phyloP scores from a whole-genome alignment of 805 yeast genomes.

The Yamadazyma olivae region DNA sequence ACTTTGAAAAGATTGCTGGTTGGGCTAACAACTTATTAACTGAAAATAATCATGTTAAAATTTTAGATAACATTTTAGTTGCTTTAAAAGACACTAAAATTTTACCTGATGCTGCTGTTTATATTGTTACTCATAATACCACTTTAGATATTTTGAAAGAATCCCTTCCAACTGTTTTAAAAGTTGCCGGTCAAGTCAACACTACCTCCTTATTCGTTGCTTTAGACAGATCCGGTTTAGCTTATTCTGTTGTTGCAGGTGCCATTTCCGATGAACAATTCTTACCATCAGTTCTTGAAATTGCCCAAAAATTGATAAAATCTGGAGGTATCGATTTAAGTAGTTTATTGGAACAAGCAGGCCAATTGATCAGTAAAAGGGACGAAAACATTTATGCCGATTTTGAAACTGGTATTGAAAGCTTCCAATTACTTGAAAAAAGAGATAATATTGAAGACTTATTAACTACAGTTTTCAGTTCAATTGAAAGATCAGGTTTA shows the following conservation, averaged over 20 bases:
- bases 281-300: constrained; percentile 21
- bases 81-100: constrained; percentile 21
- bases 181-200: constrained; percentile 15
- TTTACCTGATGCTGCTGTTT: constrained; percentile 21
- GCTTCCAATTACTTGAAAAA: constrained; percentile 9
- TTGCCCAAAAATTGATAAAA: constrained; percentile 17
- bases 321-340: constrained; percentile 15
- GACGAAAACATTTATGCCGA: constrained; percentile 7
- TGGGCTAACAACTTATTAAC: constrained; percentile 22
- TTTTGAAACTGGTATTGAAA: constrained; percentile 4
- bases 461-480: constrained; percentile 23
- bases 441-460: constrained; percentile 31
- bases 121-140: constrained; percentile 19
- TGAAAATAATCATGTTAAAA: constrained; percentile 16
- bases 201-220: constrained; percentile 25
- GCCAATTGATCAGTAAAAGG: constrained; percentile 7
- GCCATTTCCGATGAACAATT: constrained; percentile 18
- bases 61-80: constrained; percentile 21
- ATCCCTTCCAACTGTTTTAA: constrained; percentile 15
- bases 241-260: constrained; percentile 23
- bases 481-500: constrained; percentile 26
- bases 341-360: constrained; percentile 15
- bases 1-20: constrained; percentile 27
- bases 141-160: constrained; percentile 18
- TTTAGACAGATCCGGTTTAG: constrained; percentile 28